Conservation (phyloP, 352 stramenopile genomes). For the Phytophthora citricola region DNA sequence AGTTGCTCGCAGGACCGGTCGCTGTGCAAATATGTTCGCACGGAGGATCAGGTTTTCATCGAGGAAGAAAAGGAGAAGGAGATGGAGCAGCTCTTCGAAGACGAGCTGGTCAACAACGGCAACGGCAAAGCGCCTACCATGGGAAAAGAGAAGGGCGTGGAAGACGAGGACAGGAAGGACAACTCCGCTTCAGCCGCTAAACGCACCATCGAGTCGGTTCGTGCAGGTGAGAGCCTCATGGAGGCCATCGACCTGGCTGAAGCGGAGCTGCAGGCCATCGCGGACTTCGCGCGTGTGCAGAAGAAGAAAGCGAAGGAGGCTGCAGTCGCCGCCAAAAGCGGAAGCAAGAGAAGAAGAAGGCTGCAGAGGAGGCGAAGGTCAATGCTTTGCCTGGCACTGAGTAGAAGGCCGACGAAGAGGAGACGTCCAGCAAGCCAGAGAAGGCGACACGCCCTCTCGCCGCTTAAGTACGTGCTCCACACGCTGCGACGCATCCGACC, state of each 20-base stretch:
- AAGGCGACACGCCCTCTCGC: constrained; percentile 69
- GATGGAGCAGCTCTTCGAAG: constrained; percentile 95
- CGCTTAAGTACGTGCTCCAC: constrained; percentile 95
- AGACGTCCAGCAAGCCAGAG: constrained; percentile 51
- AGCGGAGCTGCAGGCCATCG: constrained; percentile 90
- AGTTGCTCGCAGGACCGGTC: constrained; percentile 97
- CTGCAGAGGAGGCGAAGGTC: constrained; percentile 54
- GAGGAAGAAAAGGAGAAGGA: constrained; percentile 98
- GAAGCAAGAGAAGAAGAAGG: constrained; percentile 45
- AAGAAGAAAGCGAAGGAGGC: constrained; percentile 67
- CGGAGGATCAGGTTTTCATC: constrained; percentile 97
- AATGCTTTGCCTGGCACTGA: constrained; percentile 29
- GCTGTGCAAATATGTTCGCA: constrained; percentile 97
- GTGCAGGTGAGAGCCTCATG: constrained; percentile 92
- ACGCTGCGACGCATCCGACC: constrained; percentile 93
- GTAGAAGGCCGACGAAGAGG: constrained; percentile 36
- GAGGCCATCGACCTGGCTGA: constrained; percentile 95
- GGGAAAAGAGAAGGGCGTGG: constrained; percentile 63
- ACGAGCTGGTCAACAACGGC: constrained; percentile 86
- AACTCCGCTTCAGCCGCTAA: constrained; percentile 91
- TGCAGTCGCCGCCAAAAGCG: constrained; percentile 69
- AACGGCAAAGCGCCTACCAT: constrained; percentile 68
- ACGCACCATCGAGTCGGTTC: constrained; percentile 93
- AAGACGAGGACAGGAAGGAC: constrained; percentile 46
- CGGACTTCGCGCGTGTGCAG: constrained; percentile 69